Percentiles rank a stretch among this genome's conserved stretches.
Evolutionary conservation across 148 eudicot species (phyloP).

Genomic region (Spergularia bocconei): DNA sequence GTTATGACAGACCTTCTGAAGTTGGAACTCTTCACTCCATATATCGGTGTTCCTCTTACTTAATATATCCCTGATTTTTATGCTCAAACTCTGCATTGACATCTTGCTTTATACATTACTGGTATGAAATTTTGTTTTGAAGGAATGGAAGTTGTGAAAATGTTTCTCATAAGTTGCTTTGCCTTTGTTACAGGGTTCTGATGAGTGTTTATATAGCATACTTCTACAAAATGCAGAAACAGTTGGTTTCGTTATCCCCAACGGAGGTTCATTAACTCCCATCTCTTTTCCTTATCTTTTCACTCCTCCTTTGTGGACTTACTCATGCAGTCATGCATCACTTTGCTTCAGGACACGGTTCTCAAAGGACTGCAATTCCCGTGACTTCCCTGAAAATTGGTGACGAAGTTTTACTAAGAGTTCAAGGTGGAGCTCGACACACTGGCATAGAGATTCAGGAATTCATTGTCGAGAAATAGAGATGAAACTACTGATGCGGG

Average conservation of each 20-base stretch:
- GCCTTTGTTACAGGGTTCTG: conserved; percentile 41
- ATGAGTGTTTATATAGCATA: conserved; percentile 51
- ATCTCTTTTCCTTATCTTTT: background rate
- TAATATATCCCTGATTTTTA: no score
- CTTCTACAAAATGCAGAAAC: conserved; percentile 95
- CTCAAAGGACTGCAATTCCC: conserved; percentile 47
- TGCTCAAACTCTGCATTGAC: background rate
- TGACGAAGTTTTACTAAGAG: conserved; percentile 69
- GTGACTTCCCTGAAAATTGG: conserved; percentile 87
- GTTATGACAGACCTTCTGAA: no score
- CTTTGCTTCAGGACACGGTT: conserved; percentile 21
- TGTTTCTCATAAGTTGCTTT: background rate
- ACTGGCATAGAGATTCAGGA: conserved; percentile 91
- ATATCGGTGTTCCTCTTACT: no score
- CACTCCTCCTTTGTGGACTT: background rate
- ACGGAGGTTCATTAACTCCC: conserved; percentile 22
- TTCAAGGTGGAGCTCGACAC: conserved; percentile 91
- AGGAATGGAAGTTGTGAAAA: background rate
- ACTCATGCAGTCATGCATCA: background rate
- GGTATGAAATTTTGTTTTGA: background rate
- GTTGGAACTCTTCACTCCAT: no score
- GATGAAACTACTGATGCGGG: background rate
- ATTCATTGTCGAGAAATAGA: conserved; percentile 81
- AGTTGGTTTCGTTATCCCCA: conserved; percentile 43
- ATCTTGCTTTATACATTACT: background rate